Base-by-base conservation (phyloP, 768 basidiomycete genomes). In the Suillus clintonianus region DNA sequence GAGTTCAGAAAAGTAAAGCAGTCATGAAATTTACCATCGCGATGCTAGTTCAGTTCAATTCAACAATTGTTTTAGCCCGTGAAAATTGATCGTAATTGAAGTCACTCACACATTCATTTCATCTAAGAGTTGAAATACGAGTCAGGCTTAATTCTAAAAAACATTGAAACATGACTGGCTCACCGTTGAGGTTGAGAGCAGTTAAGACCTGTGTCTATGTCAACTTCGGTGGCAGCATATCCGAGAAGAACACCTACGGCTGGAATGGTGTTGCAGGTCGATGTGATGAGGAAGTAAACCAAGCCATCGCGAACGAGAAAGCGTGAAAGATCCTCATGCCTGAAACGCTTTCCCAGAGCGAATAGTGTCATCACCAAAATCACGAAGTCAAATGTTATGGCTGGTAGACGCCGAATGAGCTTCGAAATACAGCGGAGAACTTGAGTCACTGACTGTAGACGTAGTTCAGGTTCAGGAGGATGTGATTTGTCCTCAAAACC, bases 261-360 rank as follows among this genome's bases (percentile, higher is more conserved):
- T 41, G 89, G 89, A 58, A 89, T 79, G 63, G 84, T 83, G 66
- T 90, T 91, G 59, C 82, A 87, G 17, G 84, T 79, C 65, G 89
- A 90, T 1, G 89, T 84, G 45, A 89, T 77, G 32, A 89, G 63
- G 69, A 90, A 90, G 70, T 87, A 90, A 7, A 89, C 84, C 51
- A 92, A 77, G 22, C 90, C 90, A 68, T 91, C 89, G n/a, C 83
- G 81, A 76, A 90, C 89, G 58, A 92, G 83, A 54, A 92, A 74
- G 67, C 83, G 81, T 82, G 89, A 89, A n/a, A 91, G 79, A 64
- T 82, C 85, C 5, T 85, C 87, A 67, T 83, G 84, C 45, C 81
- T 79, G 30, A 68, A 69, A 59, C 65, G 70, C 64, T 78, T 79
- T 51, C 82, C 77, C 34, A 90, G 78, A 1, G 85, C 84, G 30